Conservation (phyloP, 192 early-diverging fungal genomes). For the Mortierella antarctica region DNA sequence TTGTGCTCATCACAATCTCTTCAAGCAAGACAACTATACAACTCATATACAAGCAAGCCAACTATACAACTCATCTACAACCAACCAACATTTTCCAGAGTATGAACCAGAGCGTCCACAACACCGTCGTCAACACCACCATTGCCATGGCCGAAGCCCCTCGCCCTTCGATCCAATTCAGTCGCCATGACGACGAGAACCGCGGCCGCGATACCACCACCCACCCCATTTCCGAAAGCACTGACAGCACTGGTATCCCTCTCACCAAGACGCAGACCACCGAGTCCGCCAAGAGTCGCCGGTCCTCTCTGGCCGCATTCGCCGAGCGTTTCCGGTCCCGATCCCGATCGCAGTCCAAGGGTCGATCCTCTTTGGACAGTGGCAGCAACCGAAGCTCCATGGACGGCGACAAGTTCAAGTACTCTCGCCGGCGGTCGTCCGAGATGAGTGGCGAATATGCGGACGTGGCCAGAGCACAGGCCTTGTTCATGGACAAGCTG, state of each 20-base stretch:
- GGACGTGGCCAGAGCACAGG: slow-evolving; percentile 20
- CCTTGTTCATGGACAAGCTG: slow-evolving; percentile 32
- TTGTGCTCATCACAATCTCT: too few species aligned
- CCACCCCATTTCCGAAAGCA: background rate
- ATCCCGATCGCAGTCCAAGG: slow-evolving; percentile 16
- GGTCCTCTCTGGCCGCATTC: slow-evolving; percentile 17
- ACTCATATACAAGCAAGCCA: background rate
- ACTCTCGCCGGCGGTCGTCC: slow-evolving; percentile 4
- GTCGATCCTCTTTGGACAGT: background rate
- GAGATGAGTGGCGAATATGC: slow-evolving; percentile 18
- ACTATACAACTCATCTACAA: background rate
- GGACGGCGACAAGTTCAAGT: slow-evolving; percentile 18
- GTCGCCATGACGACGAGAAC: slow-evolving; percentile 6
- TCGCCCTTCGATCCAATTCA: slow-evolving; percentile 22
- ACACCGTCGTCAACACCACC: background rate
- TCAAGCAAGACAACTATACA: too few species aligned
- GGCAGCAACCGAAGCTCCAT: slow-evolving; percentile 8
- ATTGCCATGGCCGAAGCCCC: background rate
- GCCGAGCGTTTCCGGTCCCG: slow-evolving; percentile 33
- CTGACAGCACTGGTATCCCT: slow-evolving; percentile 5
- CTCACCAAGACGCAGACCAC: slow-evolving; percentile 20
- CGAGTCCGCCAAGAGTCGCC: slow-evolving; percentile 27
- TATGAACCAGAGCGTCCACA: slow-evolving; percentile 3
- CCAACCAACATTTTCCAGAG: background rate
- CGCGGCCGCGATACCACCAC: slow-evolving; percentile 3